Conservation (phyloP, 352 stramenopile genomes). For the Thalassiosira pacifica region DNA sequence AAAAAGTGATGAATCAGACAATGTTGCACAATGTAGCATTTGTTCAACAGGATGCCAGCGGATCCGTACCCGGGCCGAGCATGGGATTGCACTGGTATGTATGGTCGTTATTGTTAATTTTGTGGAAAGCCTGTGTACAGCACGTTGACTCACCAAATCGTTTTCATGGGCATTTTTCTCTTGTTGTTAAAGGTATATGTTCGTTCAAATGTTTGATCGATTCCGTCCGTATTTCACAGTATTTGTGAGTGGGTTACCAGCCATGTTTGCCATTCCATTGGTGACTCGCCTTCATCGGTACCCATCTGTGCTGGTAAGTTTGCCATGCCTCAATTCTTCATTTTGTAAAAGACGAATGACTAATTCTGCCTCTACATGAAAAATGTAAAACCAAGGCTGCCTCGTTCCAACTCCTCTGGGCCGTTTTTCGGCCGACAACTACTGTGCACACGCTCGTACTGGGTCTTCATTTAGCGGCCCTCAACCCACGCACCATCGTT, state of each 20-base stretch:
- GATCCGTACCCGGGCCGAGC: constrained; percentile 52
- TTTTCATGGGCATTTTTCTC: not conserved
- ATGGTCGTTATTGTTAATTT: constrained; percentile 35
- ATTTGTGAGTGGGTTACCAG: constrained; percentile 70
- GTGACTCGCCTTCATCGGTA: constrained; percentile 74
- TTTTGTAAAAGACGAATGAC: too few species aligned
- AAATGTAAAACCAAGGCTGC: constrained; percentile 44
- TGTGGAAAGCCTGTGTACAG: not conserved
- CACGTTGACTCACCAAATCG: not conserved
- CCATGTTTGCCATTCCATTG: constrained; percentile 75
- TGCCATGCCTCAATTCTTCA: not conserved
- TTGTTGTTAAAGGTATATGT: constrained; percentile 67
- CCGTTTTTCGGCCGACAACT: constrained; percentile 71
- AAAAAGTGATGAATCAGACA: constrained; percentile 36
- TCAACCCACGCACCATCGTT: constrained; percentile 70
- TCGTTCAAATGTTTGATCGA: constrained; percentile 84
- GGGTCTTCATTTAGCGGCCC: constrained; percentile 60
- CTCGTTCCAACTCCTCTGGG: constrained; percentile 70
- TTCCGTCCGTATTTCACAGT: constrained; percentile 80
- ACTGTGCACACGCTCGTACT: constrained; percentile 77
- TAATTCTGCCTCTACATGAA: constrained; percentile 29
- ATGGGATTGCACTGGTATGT: constrained; percentile 64
- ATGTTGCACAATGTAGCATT: constrained; percentile 54
- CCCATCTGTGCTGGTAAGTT: constrained; percentile 73
- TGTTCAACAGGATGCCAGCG: constrained; percentile 55